Evolutionary conservation across 2,329 filamentous ascomycete species (phyloP).

Genomic region (Ilyonectria mors-panacis): DNA sequence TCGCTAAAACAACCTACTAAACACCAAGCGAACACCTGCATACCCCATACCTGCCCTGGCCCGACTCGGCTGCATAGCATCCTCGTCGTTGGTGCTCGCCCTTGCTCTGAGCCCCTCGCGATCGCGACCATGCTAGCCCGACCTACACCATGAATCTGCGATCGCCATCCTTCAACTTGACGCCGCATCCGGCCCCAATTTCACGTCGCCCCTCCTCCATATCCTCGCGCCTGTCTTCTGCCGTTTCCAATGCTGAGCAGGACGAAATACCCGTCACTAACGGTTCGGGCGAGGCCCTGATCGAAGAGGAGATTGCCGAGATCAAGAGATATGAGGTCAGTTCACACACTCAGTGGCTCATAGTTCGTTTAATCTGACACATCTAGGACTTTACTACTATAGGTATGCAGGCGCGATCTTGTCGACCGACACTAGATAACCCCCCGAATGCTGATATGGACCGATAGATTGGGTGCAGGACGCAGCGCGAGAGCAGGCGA

Average conservation of each 20-base stretch:
- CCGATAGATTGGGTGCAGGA: slow-evolving; percentile 94
- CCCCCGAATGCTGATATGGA: slow-evolving; percentile 49
- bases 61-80: not conserved
- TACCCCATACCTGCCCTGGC: not conserved
- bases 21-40: not conserved
- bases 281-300: slow-evolving; percentile 74
- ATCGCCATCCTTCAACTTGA: slow-evolving; percentile 65
- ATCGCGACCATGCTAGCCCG: slow-evolving; percentile 57
- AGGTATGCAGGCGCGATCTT: slow-evolving; percentile 62
- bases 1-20: not conserved
- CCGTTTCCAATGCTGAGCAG: slow-evolving; percentile 75
- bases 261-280: slow-evolving; percentile 69
- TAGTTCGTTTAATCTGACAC: slow-evolving; percentile 48
- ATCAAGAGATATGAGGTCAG: slow-evolving; percentile 94
- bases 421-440: slow-evolving; percentile 18
- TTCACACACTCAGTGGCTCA: not conserved
- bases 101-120: slow-evolving; percentile 10
- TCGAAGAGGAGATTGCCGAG: slow-evolving; percentile 95
- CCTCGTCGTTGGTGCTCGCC: slow-evolving; percentile 15
- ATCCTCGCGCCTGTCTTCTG: slow-evolving; percentile 76
- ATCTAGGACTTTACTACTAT: slow-evolving; percentile 91
- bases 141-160: slow-evolving; percentile 63
- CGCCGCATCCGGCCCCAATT: slow-evolving; percentile 52
- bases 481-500: slow-evolving; percentile 89
- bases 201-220: slow-evolving; percentile 71